Evolutionary conservation across 2,329 filamentous ascomycete species (phyloP).

Genomic region (Mollisia scopiformis): DNA sequence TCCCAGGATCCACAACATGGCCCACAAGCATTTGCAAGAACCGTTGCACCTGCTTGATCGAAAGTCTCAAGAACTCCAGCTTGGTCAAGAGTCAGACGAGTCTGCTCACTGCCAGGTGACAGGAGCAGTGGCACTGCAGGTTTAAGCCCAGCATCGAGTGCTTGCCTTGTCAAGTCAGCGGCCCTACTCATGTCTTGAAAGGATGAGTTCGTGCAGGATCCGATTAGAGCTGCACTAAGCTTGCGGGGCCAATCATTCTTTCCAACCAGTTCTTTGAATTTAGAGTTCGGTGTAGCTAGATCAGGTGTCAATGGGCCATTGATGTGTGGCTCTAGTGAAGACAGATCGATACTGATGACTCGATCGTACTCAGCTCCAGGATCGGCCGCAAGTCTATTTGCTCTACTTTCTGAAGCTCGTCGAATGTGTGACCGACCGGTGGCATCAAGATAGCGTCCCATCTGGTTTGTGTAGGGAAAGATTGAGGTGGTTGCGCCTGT

Average conservation of each 20-base stretch:
- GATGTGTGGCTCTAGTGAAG: slow-evolving; percentile 39
- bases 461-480: slow-evolving; percentile 40
- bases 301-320: slow-evolving; percentile 42
- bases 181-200: slow-evolving; percentile 41
- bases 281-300: slow-evolving; percentile 23
- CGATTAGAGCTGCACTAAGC: slow-evolving; percentile 33
- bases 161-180: slow-evolving; percentile 35
- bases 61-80: slow-evolving; percentile 25
- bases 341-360: slow-evolving; percentile 39
- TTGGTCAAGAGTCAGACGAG: slow-evolving; percentile 37
- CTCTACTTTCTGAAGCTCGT: not conserved
- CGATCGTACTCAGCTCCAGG: slow-evolving; percentile 40
- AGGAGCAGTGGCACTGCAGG: slow-evolving; percentile 34
- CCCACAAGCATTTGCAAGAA: slow-evolving; percentile 40
- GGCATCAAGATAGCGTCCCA: slow-evolving; percentile 37
- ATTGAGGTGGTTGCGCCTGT: slow-evolving; percentile 42
- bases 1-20: slow-evolving; percentile 42
- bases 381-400: slow-evolving; percentile 33
- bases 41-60: slow-evolving; percentile 35
- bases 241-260: not conserved
- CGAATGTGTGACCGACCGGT: slow-evolving; percentile 36
- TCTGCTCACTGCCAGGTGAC: slow-evolving; percentile 41
- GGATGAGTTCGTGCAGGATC: slow-evolving; percentile 42
- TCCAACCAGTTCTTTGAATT: not conserved
- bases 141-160: slow-evolving; percentile 35